A percentile compares a stretch with the other conserved stretches of the same genome.
These are phyloP conservation scores for Penicillium hesseltinei DNA, from an alignment of 2,329 filamentous ascomycete genomes.

Conservation along the genomic window DNA sequence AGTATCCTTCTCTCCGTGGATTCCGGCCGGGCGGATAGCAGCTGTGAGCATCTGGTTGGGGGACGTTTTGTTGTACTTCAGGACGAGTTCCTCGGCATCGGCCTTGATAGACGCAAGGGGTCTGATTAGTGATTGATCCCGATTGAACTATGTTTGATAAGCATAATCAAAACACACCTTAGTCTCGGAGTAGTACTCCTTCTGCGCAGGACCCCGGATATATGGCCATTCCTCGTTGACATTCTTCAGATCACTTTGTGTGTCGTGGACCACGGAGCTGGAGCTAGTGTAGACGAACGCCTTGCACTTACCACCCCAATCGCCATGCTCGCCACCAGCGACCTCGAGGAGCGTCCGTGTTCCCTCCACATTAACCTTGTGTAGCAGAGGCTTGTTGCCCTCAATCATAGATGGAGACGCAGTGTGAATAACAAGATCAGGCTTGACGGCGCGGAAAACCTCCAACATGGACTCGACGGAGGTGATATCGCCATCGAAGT, in stretches of 20 bases:
- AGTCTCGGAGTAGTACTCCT: conserved; percentile 84
- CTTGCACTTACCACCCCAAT: conserved; percentile 62
- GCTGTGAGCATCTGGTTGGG: conserved; percentile 67
- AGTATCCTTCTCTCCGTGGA: conserved; percentile 86
- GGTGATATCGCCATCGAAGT: conserved; percentile 77
- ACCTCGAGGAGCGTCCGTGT: conserved; percentile 69
- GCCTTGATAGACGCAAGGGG: conserved; percentile 49
- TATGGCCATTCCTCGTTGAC: conserved; percentile 81
- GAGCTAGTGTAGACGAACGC: conserved; percentile 89
- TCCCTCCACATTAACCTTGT: conserved; percentile 83
- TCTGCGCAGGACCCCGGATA: conserved; percentile 67
- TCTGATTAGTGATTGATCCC: conserved; percentile 1
- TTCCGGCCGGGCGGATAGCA: conserved; percentile 79
- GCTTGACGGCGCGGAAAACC: conserved; percentile 65
- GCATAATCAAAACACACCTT: conserved; percentile 57
- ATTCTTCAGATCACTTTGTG: conserved; percentile 73
- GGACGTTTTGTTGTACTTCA: conserved; percentile 67
- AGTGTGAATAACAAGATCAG: conserved; percentile 87
- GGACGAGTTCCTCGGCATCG: conserved; percentile 75
- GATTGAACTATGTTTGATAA: conserved; percentile 26
- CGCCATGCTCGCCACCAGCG: conserved; percentile 63
- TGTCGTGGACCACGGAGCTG: conserved; percentile 82
- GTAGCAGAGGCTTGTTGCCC: conserved; percentile 60
- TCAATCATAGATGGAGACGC: conserved; percentile 65
- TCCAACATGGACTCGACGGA: conserved; percentile 59